Base-by-base conservation (phyloP, 2,329 filamentous ascomycete species). In the Zymoseptoria brevis region DNA sequence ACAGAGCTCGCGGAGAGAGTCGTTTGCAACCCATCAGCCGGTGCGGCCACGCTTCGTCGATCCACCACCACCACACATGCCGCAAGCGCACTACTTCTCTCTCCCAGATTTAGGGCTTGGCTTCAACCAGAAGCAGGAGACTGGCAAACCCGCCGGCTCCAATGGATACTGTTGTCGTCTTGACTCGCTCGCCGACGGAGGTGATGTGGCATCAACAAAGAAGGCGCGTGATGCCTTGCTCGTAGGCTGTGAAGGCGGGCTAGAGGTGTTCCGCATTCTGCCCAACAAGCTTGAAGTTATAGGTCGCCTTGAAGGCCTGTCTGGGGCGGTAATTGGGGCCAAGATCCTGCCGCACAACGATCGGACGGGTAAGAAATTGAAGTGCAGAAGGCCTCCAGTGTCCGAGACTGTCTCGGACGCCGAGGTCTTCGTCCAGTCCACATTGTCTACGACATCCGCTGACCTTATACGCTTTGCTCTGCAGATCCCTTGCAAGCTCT, bases 101-200 rank as follows among this genome's bases (percentile, higher is more conserved):
- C 61, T 72, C 1, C 70, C 72, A 30, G 67, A 71, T 55, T 61
- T 73, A 16, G 68, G 69, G 13, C 56, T 72, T 2, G 60, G 66
- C 35, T 56, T 68, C 21, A 63, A 59, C 16, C 56, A 60, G 26
- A 69, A 68, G 29, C 58, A 60, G 16, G 66, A 69, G 19, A 87
- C 56, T 19, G 66, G 64, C 5, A 67, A 63, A 41, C 57, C 64
- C 41, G 69, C 70, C 8, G 72, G 72, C 4, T 69, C 71, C 45
- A 82, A 82, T 51, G 89, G 88, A 7, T 90, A 88, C 66, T 89
- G 87, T 71, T 94, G 90, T 71, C 86, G 87, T 5, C 91, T 96
- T 67, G 92, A 96, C 71, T 85, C 80, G 2, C 78, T 95, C 50
- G 73, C 76, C 2, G 76, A 77, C 6, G 72, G 77, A 57, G 75